Conservation (phyloP, 257 asterid genomes). For the Solanum chilense region DNA sequence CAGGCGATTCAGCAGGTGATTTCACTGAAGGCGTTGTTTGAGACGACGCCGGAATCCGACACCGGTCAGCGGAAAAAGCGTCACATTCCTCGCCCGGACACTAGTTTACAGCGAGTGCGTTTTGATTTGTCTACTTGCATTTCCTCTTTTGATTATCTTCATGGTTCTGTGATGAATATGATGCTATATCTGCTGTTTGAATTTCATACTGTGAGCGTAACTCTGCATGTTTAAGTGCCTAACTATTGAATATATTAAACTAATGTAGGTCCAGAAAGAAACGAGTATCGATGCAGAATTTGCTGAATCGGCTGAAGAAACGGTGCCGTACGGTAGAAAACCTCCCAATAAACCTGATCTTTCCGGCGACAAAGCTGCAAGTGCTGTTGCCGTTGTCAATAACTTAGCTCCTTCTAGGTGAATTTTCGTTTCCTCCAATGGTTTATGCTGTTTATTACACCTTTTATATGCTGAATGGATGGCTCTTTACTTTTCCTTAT, state of each 20-base stretch:
- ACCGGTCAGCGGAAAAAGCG: conserved; percentile 37
- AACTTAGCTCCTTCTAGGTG: conserved; percentile 62
- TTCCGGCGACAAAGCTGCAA: conserved; percentile 32
- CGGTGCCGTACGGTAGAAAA: conserved; percentile 20
- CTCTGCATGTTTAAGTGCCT: conserved; percentile 1
- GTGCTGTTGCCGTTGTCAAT: conserved; percentile 26
- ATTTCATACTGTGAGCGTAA: not conserved
- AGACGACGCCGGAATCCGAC: conserved; percentile 50
- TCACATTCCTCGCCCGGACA: conserved; percentile 27
- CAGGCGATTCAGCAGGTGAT: conserved; percentile 99
- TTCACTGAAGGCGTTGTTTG: conserved; percentile 79
- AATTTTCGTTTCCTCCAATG: not conserved
- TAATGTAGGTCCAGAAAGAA: conserved; percentile 43
- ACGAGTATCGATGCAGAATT: conserved; percentile 36
- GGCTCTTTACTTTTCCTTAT: not conserved
- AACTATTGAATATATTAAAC: conserved; percentile 6
- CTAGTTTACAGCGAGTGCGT: conserved; percentile 34
- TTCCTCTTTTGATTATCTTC: not conserved
- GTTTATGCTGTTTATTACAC: not conserved
- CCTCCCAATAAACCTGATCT: conserved; percentile 38
- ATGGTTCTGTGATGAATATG: not conserved
- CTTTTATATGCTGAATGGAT: not conserved
- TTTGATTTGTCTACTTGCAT: conserved; percentile 3
- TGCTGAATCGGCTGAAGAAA: conserved; percentile 43
- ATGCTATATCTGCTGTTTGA: not conserved